Percentiles rank a stretch among this genome's conserved stretches.
Evolutionary conservation across 768 basidiomycete genomes (phyloP).

Genomic region (Lyophyllum shimeji): DNA sequence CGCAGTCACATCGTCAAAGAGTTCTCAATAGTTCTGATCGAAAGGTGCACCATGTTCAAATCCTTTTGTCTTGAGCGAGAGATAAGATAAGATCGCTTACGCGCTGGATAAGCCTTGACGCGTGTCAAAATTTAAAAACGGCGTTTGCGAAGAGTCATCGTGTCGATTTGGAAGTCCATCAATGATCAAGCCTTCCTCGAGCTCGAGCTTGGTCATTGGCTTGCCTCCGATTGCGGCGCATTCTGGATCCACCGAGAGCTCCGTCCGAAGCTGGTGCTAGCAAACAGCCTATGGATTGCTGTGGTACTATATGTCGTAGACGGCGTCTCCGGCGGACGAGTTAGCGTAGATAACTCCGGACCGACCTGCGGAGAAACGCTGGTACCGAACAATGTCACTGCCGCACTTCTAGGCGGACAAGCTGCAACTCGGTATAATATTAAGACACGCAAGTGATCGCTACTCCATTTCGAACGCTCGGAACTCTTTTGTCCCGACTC

Average conservation of each 20-base stretch:
- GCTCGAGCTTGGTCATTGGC: no score
- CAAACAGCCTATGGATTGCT: no score
- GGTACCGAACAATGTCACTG: neutral
- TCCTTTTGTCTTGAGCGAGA: no score
- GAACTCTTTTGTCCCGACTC: neutral
- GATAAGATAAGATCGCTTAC: slow-evolving; percentile 1
- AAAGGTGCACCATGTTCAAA: neutral
- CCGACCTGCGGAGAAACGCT: neutral
- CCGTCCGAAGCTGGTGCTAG: no score
- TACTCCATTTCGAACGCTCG: neutral
- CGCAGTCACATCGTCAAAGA: neutral
- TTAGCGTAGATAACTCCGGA: neutral
- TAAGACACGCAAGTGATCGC: neutral
- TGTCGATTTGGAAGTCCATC: no score
- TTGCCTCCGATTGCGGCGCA: no score
- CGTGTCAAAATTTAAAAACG: no score
- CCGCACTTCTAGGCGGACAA: neutral
- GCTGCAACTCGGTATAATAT: neutral
- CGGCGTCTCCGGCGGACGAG: neutral
- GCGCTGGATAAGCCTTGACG: neutral
- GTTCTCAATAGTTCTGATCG: neutral
- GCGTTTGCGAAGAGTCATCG: no score
- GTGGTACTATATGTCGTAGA: neutral
- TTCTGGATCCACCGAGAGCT: no score
- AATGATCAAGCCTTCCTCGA: no score